Base-by-base conservation (phyloP, 23 red algal species). In the Chondrus crispus region DNA sequence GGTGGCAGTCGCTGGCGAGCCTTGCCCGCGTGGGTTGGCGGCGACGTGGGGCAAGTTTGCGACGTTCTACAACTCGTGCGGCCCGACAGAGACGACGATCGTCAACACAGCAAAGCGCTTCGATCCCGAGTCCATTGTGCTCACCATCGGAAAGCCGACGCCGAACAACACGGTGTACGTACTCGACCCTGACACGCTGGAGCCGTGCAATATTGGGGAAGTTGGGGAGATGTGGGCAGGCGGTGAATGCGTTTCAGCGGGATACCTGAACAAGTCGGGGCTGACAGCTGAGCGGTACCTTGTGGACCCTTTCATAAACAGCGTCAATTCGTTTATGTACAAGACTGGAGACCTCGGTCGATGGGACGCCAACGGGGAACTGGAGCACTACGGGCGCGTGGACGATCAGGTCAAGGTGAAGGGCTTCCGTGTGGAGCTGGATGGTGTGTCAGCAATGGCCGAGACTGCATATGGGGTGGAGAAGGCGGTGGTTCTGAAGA, bases 161-260 rank as follows among this genome's bases (percentile, higher is more conserved):
- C 81, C 81, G 11, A 85, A 85, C 35, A 85, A 85, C 36, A 85
- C 81, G 16, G 81, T 85, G 11, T 85, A 85, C 36, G 36, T 85
- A 10, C 55, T 85, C 11, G 37, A 85, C 7, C 35, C 19, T 39
- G 28, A 66, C 8, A 85, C 57, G 30, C 57, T 29, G 18, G 6
- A 44, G n/a, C 81, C 81, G 2, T 85, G 81, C 55, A 52, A 30
- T 7, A 85, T 85, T 5, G 81, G 81, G 13, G 53, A 85, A 3
- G 81, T 85, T 7, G 81, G 81, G n/a, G 81, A 85, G 47, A 85
- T 85, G 81, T 85, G 81, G 81, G 81, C 57, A 10, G 81, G 81
- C 35, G 81, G 81, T 2, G 81, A 29, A 8, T 85, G 81, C 42
- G 81, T 85, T 4, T 85, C 81, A 40, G 48, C 42, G 46, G 81